Conservation (phyloP, 2,329 filamentous ascomycete genomes). For the Pseudogymnoascus sp. region DNA sequence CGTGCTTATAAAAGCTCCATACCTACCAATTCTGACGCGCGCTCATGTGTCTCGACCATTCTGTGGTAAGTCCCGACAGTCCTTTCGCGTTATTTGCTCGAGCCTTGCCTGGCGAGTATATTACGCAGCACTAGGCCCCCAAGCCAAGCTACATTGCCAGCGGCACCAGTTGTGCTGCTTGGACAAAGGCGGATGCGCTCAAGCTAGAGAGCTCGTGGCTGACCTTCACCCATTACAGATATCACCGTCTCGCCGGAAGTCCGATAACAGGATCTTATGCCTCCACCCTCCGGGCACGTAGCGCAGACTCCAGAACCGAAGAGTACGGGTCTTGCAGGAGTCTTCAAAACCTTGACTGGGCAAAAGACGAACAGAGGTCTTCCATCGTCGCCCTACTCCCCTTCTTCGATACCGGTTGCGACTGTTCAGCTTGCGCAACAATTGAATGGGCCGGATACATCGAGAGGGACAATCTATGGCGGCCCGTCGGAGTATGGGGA, state of each 20-base stretch:
- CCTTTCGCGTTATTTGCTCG: neutral
- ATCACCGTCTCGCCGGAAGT: slow-evolving; percentile 4
- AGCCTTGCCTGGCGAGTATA: neutral
- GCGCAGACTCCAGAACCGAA: slow-evolving; percentile 45
- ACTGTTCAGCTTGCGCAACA: slow-evolving; percentile 35
- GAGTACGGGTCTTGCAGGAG: slow-evolving; percentile 48
- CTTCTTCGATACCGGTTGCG: slow-evolving; percentile 29
- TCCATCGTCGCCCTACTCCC: slow-evolving; percentile 35
- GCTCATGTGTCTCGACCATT: slow-evolving; percentile 8
- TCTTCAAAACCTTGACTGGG: slow-evolving; percentile 52
- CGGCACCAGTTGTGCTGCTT: neutral
- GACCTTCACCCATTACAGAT: neutral
- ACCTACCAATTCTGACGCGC: neutral
- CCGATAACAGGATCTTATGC: slow-evolving; percentile 38
- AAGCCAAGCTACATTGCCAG: neutral
- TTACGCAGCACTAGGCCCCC: neutral
- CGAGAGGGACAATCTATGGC: slow-evolving; percentile 30
- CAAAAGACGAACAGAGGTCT: slow-evolving; percentile 45
- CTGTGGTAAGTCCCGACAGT: neutral
- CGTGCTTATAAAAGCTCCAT: slow-evolving; percentile 7
- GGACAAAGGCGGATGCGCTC: neutral
- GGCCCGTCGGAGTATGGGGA: slow-evolving; percentile 45
- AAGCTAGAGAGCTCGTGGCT: neutral
- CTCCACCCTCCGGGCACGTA: slow-evolving; percentile 50
- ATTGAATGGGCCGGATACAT: slow-evolving; percentile 33